Evolutionary conservation across 2,329 filamentous ascomycete genomes (phyloP), one percentile per base, ranked within the genome.

Genomic region (Botrytis squamosa): DNA sequence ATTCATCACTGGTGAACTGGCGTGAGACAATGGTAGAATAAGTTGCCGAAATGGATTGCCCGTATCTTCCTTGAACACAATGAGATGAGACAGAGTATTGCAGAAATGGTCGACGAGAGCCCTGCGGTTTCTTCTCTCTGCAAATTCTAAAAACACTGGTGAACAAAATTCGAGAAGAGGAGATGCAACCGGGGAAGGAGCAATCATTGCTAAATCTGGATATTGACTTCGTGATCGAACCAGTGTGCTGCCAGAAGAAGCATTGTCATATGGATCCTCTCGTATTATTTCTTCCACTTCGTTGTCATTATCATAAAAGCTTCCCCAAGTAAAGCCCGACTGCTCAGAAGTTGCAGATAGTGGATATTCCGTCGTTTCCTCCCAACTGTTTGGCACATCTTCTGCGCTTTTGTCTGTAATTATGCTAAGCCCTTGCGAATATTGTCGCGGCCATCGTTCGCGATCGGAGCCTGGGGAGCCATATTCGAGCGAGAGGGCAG

Each of bases 1-100:
- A 79, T 96, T 93, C 81, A 93, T 92, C 5, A 97, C 86, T 0
- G 88, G 85, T 0, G 83, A 83, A 78, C 87, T 88, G 60, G 80
- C 83, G 63, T 86, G 83, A 4, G 87, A 88, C 57, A 91, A 82
- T 1, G 89, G 89, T 36, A 91, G 82, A 12, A 91, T 86, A 16
- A 90, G 83, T 77, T 90, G 88, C 76, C 89, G 88, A 77, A 91
- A 91, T 0, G 89, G 88, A 75, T 91, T 91, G 29, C 88, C 88
- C 4, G 84, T 84, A 76, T 90, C 88, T 79, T 91, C 89, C 55
- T 88, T 85, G 76, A 91, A 88, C n/a, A 91, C 89, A 63, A 91
- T 89, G n/a, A 90, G 83, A 79, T 90, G 89, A 0, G 88, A 90
- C n/a, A 91, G 80, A 25, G 89, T 86, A 75, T 89, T 89, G 82